A percentile compares a stretch with the other conserved stretches of the same genome.
Conservation (phyloP, 1,284 basidiomycete species). For the Cryptococcus maquisensis region DNA sequence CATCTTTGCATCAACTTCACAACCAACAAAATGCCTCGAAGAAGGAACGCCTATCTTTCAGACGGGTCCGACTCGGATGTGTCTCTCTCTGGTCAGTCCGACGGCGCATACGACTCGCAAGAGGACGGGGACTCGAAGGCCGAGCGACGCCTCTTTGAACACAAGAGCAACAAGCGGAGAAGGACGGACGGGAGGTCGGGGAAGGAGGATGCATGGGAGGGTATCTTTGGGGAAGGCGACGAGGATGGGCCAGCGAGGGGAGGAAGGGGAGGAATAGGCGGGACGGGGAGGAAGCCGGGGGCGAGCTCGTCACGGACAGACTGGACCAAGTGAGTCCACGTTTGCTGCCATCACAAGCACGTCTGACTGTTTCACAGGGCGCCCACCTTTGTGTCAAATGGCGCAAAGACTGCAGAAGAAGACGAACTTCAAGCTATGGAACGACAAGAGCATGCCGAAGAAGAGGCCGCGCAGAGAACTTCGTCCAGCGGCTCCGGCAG, state of each 20-base stretch:
- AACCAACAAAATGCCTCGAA: slow-evolving; percentile 65
- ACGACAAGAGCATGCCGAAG: slow-evolving; percentile 4
- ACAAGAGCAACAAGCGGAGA: slow-evolving; percentile 62
- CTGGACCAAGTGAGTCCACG: slow-evolving; percentile 55
- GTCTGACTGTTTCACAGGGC: slow-evolving; percentile 47
- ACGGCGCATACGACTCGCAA: slow-evolving; percentile 52
- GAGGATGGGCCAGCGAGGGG: slow-evolving; percentile 43
- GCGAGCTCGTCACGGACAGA: slow-evolving; percentile 52
- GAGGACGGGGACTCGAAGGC: slow-evolving; percentile 66
- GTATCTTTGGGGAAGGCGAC: slow-evolving; percentile 73
- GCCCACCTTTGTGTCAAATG: slow-evolving; percentile 58
- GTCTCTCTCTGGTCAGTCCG: slow-evolving; percentile 52
- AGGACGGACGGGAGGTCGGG: slow-evolving; percentile 59
- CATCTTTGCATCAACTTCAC: no score
- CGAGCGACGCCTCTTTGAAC: slow-evolving; percentile 72
- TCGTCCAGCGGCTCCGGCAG: no score
- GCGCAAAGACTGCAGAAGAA: neutral
- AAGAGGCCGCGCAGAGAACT: neutral
- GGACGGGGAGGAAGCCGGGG: neutral
- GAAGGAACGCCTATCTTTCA: slow-evolving; percentile 73
- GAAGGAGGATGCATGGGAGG: slow-evolving; percentile 75
- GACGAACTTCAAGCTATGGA: neutral
- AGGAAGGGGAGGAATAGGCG: neutral
- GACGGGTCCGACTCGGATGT: slow-evolving; percentile 65
- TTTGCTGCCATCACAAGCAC: neutral